phyloP scores from a whole-genome alignment of 805 yeast species.

The Candida nonsorbophila region DNA sequence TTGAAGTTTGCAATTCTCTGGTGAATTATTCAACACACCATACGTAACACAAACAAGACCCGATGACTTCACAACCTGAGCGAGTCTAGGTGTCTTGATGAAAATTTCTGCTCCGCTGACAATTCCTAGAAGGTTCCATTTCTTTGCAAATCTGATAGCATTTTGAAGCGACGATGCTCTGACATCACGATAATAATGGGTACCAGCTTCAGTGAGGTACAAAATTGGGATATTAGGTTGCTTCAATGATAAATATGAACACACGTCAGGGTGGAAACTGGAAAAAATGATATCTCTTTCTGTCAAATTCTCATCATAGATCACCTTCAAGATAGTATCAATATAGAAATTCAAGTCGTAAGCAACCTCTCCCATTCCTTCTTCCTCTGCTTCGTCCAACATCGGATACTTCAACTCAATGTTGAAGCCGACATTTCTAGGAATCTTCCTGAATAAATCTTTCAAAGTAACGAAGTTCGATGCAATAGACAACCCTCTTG shows the following conservation, averaged over 20 bases:
- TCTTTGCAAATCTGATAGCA: conserved; percentile 84
- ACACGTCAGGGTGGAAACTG: conserved; percentile 91
- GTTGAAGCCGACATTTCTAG: conserved; percentile 83
- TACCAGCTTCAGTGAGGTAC: conserved; percentile 86
- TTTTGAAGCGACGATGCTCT: conserved; percentile 85
- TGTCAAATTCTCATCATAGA: conserved; percentile 66
- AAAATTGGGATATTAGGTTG: conserved; percentile 92
- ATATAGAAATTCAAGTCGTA: conserved; percentile 83
- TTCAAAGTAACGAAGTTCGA: conserved; percentile 86
- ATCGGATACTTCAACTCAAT: conserved; percentile 94
- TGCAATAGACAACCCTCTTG: conserved; percentile 84
- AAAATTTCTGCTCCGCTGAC: conserved; percentile 86
- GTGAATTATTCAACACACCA: conserved; percentile 79
- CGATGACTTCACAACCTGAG: conserved; percentile 82
- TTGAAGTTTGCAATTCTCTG: conserved; percentile 77
- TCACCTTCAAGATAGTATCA: conserved; percentile 75
- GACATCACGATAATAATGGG: conserved; percentile 79
- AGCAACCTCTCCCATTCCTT: conserved; percentile 80
- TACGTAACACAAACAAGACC: conserved; percentile 93
- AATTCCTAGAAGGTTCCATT: conserved; percentile 88
- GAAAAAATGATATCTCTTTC: conserved; percentile 88
- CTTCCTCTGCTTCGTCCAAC: conserved; percentile 87
- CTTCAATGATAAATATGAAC: conserved; percentile 77
- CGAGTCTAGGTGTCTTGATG: conserved; percentile 84
- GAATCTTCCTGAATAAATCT: conserved; percentile 78